Percentiles rank a stretch among this genome's conserved stretches.
phyloP scores from a whole-genome alignment of 345 rosid genomes.

The Hypericum androsaemum region DNA sequence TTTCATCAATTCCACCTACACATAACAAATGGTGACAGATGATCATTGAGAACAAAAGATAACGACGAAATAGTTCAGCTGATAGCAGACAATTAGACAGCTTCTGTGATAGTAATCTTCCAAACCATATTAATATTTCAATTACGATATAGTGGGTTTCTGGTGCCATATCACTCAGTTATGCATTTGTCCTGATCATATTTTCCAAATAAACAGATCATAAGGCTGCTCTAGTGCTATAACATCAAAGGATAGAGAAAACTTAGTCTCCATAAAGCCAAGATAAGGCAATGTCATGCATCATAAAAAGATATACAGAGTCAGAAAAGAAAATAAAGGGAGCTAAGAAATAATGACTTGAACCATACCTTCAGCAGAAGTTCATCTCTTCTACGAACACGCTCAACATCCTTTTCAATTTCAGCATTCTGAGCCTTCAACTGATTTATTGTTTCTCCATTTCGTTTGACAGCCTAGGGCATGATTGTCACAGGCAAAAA shows the following conservation, averaged over 20 bases:
- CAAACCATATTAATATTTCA: too few species aligned
- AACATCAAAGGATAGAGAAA: too few species aligned
- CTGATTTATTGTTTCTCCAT: conserved; percentile 67
- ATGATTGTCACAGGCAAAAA: conserved; percentile 7
- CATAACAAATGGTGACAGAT: background rate
- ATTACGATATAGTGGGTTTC: too few species aligned
- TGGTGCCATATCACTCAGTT: too few species aligned
- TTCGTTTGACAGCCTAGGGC: conserved; percentile 56
- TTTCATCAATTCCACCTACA: conserved; percentile 71
- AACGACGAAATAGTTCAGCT: too few species aligned
- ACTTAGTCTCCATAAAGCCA: background rate
- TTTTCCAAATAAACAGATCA: too few species aligned
- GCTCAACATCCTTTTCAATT: conserved; percentile 86
- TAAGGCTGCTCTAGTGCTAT: too few species aligned
- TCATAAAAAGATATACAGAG: background rate
- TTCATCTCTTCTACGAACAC: conserved; percentile 71
- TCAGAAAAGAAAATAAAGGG: too few species aligned
- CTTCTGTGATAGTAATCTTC: too few species aligned
- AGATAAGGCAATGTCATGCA: background rate
- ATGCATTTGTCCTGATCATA: too few species aligned
- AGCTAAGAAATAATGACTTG: too few species aligned
- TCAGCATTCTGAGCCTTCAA: conserved; percentile 64
- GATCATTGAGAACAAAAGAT: conserved; percentile 1
- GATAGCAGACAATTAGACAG: too few species aligned
- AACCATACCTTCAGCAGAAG: conserved; percentile 50